Evolutionary conservation across 345 rosid genomes (phyloP).

Genomic region (Toxicodendron radicans): DNA sequence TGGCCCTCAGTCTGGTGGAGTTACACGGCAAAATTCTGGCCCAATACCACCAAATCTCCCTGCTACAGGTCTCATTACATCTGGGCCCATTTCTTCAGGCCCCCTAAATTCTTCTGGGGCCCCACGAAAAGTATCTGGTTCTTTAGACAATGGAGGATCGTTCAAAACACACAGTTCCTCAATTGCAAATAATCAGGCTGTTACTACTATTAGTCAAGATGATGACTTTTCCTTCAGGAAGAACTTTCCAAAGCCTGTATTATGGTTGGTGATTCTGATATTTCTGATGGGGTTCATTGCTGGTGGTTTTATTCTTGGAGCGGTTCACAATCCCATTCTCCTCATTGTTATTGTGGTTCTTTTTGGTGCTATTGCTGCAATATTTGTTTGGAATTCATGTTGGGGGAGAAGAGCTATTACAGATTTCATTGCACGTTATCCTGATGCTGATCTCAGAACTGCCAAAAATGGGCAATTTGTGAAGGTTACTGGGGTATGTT

Average conservation of each 20-base stretch:
- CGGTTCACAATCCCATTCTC: constrained; percentile 83
- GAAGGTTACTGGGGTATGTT: constrained; percentile 94
- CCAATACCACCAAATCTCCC: constrained; percentile 85
- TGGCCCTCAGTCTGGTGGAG: constrained; percentile 93
- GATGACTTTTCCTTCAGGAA: constrained; percentile 65
- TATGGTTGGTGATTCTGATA: constrained; percentile 69
- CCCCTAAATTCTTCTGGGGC: constrained; percentile 82
- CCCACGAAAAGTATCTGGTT: constrained; percentile 88
- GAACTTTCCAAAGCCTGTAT: constrained; percentile 66
- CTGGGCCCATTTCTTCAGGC: constrained; percentile 88
- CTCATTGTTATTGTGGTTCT: constrained; percentile 73
- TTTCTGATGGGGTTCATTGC: constrained; percentile 82
- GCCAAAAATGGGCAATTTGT: constrained; percentile 93
- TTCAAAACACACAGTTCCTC: constrained; percentile 55
- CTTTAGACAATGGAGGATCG: constrained; percentile 76
- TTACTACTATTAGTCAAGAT: constrained; percentile 66
- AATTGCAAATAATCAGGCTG: constrained; percentile 74
- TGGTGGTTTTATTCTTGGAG: constrained; percentile 83
- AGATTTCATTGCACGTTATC: constrained; percentile 67
- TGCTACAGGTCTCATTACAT: constrained; percentile 89
- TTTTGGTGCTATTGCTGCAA: constrained; percentile 54
- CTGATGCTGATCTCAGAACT: constrained; percentile 92
- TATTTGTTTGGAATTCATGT: constrained; percentile 81
- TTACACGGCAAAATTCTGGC: constrained; percentile 90
- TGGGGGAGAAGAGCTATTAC: constrained; percentile 75